Percentiles rank a stretch among this genome's conserved stretches.
Evolutionary conservation across 805 yeast species (phyloP).

Genomic region (Cyberlindnera suaveolens): DNA sequence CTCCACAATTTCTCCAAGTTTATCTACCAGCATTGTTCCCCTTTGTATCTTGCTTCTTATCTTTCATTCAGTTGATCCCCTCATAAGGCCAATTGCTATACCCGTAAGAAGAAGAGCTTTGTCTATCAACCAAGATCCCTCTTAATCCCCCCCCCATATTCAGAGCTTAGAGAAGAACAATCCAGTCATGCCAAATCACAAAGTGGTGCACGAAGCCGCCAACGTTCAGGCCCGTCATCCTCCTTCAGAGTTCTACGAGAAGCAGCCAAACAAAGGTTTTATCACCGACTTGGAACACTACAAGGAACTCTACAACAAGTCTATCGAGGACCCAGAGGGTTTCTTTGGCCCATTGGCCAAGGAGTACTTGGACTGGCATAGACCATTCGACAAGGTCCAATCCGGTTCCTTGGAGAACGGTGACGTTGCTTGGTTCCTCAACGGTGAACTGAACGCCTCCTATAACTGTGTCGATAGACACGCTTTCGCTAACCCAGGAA

Average conservation of each 20-base stretch:
- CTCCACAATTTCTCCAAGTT: no score
- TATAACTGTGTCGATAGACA: slow-evolving; percentile 95
- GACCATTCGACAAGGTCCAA: slow-evolving; percentile 55
- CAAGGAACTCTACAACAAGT: slow-evolving; percentile 59
- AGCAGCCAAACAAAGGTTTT: slow-evolving; percentile 31
- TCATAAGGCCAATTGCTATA: no score
- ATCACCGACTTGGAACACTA: slow-evolving; percentile 51
- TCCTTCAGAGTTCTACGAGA: slow-evolving; percentile 34
- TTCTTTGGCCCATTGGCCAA: slow-evolving; percentile 79
- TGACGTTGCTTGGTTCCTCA: slow-evolving; percentile 88
- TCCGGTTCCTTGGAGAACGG: slow-evolving; percentile 64
- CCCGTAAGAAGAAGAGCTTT: background rate
- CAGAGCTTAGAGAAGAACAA: background rate
- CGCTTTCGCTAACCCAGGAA: slow-evolving; percentile 82
- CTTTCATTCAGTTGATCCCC: no score
- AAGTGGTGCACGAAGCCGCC: slow-evolving; percentile 35
- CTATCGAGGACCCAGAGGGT: slow-evolving; percentile 70
- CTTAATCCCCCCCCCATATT: background rate
- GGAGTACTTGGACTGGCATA: slow-evolving; percentile 73
- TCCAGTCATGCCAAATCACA: slow-evolving; percentile 20
- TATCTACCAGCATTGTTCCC: no score
- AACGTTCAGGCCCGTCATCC: slow-evolving; percentile 26
- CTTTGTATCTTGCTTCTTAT: no score
- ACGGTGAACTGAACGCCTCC: slow-evolving; percentile 88
- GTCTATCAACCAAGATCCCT: background rate